These are phyloP conservation scores for Nitzschia sp. DNA, from an alignment of 108 stramenopile genomes.

Conservation along the genomic window DNA sequence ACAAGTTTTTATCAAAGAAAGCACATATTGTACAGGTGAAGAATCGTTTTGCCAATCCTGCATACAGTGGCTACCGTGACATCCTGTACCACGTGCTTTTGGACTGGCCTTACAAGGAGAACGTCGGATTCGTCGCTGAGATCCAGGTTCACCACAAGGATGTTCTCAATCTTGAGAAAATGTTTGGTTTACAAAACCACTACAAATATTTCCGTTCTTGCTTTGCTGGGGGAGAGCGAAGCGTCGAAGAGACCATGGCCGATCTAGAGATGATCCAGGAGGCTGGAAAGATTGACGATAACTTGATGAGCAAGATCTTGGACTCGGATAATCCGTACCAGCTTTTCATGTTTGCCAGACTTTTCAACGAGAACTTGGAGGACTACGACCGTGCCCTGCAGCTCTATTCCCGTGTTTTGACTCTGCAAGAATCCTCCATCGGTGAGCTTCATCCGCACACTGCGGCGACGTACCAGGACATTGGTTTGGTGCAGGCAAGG, in stretches of 20 bases:
- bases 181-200: conserved; percentile 41
- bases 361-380: conserved; percentile 39
- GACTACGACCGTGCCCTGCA: conserved; percentile 40
- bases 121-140: conserved; percentile 39
- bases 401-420: conserved; percentile 31
- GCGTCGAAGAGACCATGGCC: conserved; percentile 24
- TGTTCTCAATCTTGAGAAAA: conserved; percentile 36
- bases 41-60: conserved; percentile 37
- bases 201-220: conserved; percentile 44
- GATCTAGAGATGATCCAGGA: conserved; percentile 34
- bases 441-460: conserved; percentile 45
- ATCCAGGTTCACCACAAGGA: conserved; percentile 51
- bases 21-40: conserved; percentile 46
- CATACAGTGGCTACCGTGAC: conserved; percentile 46
- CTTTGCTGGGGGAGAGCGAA: conserved; percentile 32
- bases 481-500: conserved; percentile 35
- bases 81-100: conserved; percentile 40
- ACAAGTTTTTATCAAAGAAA: conserved; percentile 40
- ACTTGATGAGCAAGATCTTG: conserved; percentile 30
- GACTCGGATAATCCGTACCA: conserved; percentile 31
- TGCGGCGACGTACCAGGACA: conserved; percentile 36
- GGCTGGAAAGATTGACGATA: conserved; percentile 31
- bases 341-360: conserved; percentile 34
- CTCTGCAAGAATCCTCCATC: conserved; percentile 20
- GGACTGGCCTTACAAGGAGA: conserved; percentile 40